Evolutionary conservation across 208 protist species (phyloP), one percentile per base, ranked within the genome.

Genomic region (Trypanosoma cruzi): DNA sequence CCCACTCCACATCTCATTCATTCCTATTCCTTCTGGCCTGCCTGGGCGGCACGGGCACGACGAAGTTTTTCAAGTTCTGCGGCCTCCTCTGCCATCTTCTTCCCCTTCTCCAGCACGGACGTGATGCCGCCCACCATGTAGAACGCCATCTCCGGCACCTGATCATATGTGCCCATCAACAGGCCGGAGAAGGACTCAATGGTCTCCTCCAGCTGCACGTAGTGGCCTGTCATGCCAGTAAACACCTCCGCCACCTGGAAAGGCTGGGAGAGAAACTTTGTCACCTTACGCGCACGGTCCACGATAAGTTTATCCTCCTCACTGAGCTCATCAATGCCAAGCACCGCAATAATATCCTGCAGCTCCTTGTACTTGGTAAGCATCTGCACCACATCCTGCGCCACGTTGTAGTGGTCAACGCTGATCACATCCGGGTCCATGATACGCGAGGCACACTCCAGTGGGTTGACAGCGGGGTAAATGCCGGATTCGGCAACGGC

Each of bases 331-430:
- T 99, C 98, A 91, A 99, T 99, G 91, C 98, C 98, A 20, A 99
- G 88, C 91, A 99, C 99, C 64, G 98, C 98, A 95, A 99, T 99
- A 81, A 99, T 99, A 80, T 99, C 98, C 89, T 99, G 98, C 31
- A 99, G 87, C 56, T 96, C 93, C 84, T 98, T 98, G 92, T 99
- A 99, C 81, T 98, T 97, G 85, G 99, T 98, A 40, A 99, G 88
- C 71, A 97, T 97, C 85, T 99, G 96, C 81, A 98, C 96, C 42
- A 98, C 94, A 60, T 85, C 80, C 82, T 97, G 96, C n/a, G 98
- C 98, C 66, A 97, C 84, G 61, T 94, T 94, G 90, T 99, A 99
- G 92, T 99, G 98, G 73, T 99, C 95, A 29, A 96, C 82, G 69
- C 96, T 96, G 74, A 99, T 93, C 42, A 98, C 89, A 77, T 93